Conservation (phyloP, 192 early-diverging fungal genomes). For the Rhizophagus prolifer region DNA sequence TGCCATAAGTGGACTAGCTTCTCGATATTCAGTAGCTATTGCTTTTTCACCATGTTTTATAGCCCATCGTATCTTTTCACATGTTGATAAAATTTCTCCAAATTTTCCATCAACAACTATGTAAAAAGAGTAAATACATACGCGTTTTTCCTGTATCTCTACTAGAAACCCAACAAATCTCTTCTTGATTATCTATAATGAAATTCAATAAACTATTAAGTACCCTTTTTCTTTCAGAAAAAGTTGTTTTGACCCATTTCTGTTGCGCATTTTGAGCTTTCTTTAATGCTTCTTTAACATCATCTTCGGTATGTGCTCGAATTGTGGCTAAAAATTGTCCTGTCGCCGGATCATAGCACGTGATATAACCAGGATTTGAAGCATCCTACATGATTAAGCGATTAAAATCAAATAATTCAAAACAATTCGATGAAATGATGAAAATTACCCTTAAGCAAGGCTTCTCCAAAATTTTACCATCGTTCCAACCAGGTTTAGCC, state of each 20-base stretch:
- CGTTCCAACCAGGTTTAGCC: conserved; percentile 49
- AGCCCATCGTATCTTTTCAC: conserved; percentile 78
- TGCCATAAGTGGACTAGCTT: conserved; percentile 68
- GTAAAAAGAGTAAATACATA: conserved; percentile 14
- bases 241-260: conserved; percentile 67
- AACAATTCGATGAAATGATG: not conserved
- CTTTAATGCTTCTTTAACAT: conserved; percentile 57
- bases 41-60: conserved; percentile 73
- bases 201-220: conserved; percentile 72
- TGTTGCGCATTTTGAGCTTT: conserved; percentile 65
- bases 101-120: conserved; percentile 76
- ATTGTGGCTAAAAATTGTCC: conserved; percentile 69
- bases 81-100: conserved; percentile 80
- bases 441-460: conserved; percentile 47
- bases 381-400: conserved; percentile 37
- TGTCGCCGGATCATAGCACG: conserved; percentile 85
- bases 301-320: conserved; percentile 50
- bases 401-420: no score
- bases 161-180: conserved; percentile 68
- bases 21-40: conserved; percentile 64
- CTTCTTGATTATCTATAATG: conserved; percentile 69
- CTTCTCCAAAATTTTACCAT: conserved; percentile 45
- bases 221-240: conserved; percentile 69
- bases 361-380: conserved; percentile 56
- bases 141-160: conserved; percentile 83